Percentiles rank a stretch among this genome's conserved stretches.
These are phyloP conservation scores for Gymnopilus dilepis DNA, from an alignment of 768 basidiomycete genomes.

Conservation along the genomic window DNA sequence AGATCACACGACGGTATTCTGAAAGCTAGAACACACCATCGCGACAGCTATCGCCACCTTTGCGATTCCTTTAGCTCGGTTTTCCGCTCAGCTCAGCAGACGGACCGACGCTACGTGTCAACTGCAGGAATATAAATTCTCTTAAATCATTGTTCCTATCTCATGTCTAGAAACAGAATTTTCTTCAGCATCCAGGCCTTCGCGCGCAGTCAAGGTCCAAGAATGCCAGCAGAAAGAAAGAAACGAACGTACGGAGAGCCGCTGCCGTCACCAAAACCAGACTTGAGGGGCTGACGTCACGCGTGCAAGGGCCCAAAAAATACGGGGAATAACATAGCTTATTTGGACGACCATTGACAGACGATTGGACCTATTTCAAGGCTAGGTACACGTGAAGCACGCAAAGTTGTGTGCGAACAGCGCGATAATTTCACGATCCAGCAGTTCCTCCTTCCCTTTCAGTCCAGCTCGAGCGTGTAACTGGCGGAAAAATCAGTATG, in stretches of 20 bases:
- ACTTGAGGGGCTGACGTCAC: neutral
- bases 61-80: neutral
- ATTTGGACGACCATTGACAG: no score
- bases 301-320: neutral
- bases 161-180: neutral
- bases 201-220: no score
- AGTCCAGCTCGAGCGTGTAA: constrained; percentile 20
- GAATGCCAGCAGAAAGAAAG: no score
- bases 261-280: no score
- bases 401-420: neutral
- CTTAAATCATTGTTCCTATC: neutral
- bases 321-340: neutral
- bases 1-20: neutral
- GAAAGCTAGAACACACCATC: neutral
- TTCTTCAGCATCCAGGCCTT: neutral
- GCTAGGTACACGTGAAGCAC: neutral
- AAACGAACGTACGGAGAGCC: no score
- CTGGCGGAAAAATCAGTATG: constrained; percentile 8
- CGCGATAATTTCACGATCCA: neutral
- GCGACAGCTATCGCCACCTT: neutral
- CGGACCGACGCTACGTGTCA: neutral
- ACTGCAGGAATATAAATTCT: neutral
- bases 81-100: neutral
- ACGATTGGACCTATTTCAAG: neutral
- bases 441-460: neutral